phyloP scores from a whole-genome alignment of 1,139 yeast species.

The Pneumocystis sp. region DNA sequence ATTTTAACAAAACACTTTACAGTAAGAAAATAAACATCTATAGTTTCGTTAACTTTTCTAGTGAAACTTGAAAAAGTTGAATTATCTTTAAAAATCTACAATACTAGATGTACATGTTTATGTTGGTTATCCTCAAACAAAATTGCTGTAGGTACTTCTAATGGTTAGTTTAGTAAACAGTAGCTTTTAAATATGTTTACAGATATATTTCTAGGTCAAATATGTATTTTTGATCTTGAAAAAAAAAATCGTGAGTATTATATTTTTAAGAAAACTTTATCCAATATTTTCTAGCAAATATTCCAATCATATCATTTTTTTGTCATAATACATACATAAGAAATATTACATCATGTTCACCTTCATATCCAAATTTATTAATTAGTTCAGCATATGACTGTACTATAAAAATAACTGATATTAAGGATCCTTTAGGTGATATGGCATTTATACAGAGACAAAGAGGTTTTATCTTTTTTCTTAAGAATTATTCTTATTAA shows the following conservation, averaged over 20 bases:
- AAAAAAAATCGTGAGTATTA: not conserved
- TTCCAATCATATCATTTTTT: slow-evolving; percentile 2
- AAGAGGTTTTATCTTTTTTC: slow-evolving; percentile 1
- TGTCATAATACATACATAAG: slow-evolving; percentile 4
- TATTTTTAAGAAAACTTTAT: not conserved
- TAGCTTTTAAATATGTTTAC: not conserved
- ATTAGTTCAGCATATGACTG: slow-evolving; percentile 8
- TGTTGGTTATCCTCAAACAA: slow-evolving; percentile 4
- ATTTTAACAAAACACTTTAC: not conserved
- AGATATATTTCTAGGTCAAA: not conserved
- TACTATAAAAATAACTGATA: slow-evolving; percentile 3
- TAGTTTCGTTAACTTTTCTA: not conserved
- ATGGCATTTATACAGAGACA: slow-evolving; percentile 3
- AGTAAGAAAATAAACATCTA: not conserved
- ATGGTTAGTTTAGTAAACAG: slow-evolving; percentile 2
- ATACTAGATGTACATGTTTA: slow-evolving; percentile 1
- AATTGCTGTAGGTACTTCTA: slow-evolving; percentile 4
- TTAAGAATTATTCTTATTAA: not conserved
- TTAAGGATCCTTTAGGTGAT: slow-evolving; percentile 1
- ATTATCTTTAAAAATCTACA: slow-evolving; percentile 2
- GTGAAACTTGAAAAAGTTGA: not conserved
- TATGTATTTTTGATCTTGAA: slow-evolving; percentile 4
- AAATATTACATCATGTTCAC: slow-evolving; percentile 4
- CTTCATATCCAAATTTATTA: slow-evolving; percentile 1
- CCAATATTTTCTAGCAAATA: not conserved